A percentile compares a stretch with the other conserved stretches of the same genome.
phyloP scores from a whole-genome alignment of 805 yeast genomes.

The Schwanniomyces sp. region DNA sequence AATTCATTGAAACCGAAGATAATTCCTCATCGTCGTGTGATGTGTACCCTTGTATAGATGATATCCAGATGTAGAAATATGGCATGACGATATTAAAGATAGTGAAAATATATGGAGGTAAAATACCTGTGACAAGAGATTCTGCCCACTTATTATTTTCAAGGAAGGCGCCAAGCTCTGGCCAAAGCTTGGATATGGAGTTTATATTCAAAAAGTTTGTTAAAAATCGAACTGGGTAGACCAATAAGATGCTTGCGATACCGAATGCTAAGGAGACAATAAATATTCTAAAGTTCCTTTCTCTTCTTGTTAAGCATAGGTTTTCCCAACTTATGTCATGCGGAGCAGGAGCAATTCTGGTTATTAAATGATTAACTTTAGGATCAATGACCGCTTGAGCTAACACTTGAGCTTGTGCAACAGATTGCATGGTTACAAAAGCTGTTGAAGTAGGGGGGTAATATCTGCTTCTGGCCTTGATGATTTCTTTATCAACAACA shows the following conservation, averaged over 20 bases:
- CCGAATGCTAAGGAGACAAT: slow-evolving; percentile 67
- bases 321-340: slow-evolving; percentile 94
- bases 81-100: slow-evolving; percentile 81
- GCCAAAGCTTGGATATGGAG: slow-evolving; percentile 79
- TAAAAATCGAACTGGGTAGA: slow-evolving; percentile 80
- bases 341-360: slow-evolving; percentile 91
- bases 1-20: slow-evolving; percentile 87
- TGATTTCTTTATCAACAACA: slow-evolving; percentile 68
- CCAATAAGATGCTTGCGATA: slow-evolving; percentile 66
- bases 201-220: slow-evolving; percentile 80
- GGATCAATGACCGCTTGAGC: slow-evolving; percentile 96
- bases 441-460: slow-evolving; percentile 88
- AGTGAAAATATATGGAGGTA: slow-evolving; percentile 91
- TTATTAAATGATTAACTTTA: slow-evolving; percentile 75
- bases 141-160: slow-evolving; percentile 68
- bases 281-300: slow-evolving; percentile 64
- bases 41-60: slow-evolving; percentile 82
- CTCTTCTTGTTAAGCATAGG: slow-evolving; percentile 74
- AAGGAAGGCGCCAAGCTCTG: slow-evolving; percentile 70
- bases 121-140: slow-evolving; percentile 77
- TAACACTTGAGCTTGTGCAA: slow-evolving; percentile 93
- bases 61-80: slow-evolving; percentile 78
- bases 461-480: slow-evolving; percentile 61
- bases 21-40: slow-evolving; percentile 92
- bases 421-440: slow-evolving; percentile 91